Conservation (phyloP, 176 grass and related monocot species). For the Triticum turgidum region DNA sequence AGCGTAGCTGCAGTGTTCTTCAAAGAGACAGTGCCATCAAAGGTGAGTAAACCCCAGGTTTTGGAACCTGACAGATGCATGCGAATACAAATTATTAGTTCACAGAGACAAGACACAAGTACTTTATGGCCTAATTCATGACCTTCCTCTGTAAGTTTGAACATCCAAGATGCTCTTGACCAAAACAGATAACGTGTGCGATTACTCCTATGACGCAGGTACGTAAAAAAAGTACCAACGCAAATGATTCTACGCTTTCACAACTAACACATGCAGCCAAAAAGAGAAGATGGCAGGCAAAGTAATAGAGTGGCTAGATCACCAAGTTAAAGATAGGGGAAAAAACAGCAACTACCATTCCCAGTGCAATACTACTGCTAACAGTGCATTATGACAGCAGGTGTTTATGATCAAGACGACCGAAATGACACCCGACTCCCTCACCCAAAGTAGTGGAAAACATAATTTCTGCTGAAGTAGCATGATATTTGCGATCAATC, state of each 20-base stretch:
- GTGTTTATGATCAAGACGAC: not conserved
- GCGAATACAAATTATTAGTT: slow-evolving; percentile 1
- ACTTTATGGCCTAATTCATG: not conserved
- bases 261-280: not conserved
- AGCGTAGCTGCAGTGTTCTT: slow-evolving; percentile 26
- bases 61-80: slow-evolving; percentile 24
- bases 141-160: not conserved
- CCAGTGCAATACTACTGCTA: not conserved
- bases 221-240: not conserved
- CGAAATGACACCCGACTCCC: not conserved
- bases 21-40: slow-evolving; percentile 37
- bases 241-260: not conserved
- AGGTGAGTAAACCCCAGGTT: slow-evolving; percentile 7
- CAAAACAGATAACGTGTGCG: not conserved
- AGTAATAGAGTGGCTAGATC: not conserved
- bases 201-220: not conserved
- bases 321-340: not conserved
- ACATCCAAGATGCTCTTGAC: not conserved
- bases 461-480: too few relatives aligned
- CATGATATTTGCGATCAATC: too few relatives aligned
- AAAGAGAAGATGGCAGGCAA: not conserved
- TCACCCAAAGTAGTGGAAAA: not conserved
- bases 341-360: not conserved
- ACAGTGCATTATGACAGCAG: not conserved
- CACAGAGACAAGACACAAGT: not conserved